Base-by-base conservation (phyloP, 345 rosid genomes). In the Moringa oleifera region DNA sequence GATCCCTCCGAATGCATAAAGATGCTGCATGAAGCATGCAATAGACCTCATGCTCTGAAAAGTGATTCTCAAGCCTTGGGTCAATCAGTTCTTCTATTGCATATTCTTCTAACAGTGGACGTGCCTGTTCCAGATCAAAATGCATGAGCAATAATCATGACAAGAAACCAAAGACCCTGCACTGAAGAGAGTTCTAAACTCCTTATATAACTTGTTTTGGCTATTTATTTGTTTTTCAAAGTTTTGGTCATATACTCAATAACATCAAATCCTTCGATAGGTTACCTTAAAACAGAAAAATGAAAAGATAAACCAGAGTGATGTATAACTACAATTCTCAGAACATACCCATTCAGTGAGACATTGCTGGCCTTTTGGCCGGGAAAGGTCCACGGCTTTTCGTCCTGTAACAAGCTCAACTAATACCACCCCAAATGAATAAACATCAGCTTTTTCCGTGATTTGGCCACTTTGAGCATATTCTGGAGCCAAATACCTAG, bases 1-100 rank as follows among this genome's bases (percentile, higher is more conserved):
- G 98, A 72, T 95, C 97, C 45, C 94, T 79, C 20, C 94, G 75
- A 64, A 89, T 84, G 71, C 99, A 95, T 54, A 87, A 70, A 0
- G 97, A 89, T 63, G 99, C 99, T 57, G 98, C 98, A 33, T 91
- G 94, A 63, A 95, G 91, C 98, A 95, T 89, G 79, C 98, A 89
- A 68, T 72, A 81, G 67, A 89, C 96, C 72, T 95, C 99, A 15
- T 81, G 88, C 62, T 91, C 96, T 0, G 82, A 79, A 72, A 77
- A 91, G 57, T 25, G 56, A 75, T 70, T 71, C 54, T 57, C 83
- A 60, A 95, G 68, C 66, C 71, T 79, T 19, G 99, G 99, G 55
- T 95, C 99, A 6, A 84, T 69, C 62, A 95, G 85, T 69, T 89
- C 96, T 31, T 81, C 91, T 18, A 95, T 73, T 2, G 98, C 97